Evolutionary conservation across 2,329 filamentous ascomycete species (phyloP).

Genomic region (Massarina eburnea): DNA sequence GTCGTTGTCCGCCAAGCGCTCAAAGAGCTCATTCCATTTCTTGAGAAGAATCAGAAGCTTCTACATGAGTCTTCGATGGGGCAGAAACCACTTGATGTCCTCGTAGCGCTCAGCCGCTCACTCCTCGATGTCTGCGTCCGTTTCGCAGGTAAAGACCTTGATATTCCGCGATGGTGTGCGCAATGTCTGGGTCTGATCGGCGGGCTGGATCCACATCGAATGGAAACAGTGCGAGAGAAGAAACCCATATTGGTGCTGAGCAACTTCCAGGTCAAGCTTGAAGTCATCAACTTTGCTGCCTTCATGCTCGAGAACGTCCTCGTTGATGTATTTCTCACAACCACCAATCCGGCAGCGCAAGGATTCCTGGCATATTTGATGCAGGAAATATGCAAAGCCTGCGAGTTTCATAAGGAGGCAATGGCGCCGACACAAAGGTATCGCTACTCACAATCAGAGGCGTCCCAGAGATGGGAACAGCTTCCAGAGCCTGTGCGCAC

Average conservation of each 20-base stretch:
- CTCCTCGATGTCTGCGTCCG: slow-evolving; percentile 84
- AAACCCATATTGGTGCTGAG: slow-evolving; percentile 82
- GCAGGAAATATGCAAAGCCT: slow-evolving; percentile 82
- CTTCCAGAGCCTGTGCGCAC: slow-evolving; percentile 78
- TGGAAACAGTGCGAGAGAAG: slow-evolving; percentile 77
- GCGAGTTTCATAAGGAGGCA: slow-evolving; percentile 65
- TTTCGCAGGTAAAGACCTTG: slow-evolving; percentile 68
- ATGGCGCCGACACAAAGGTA: slow-evolving; percentile 49
- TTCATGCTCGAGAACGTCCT: slow-evolving; percentile 85
- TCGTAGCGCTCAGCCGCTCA: slow-evolving; percentile 71
- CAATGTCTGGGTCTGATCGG: slow-evolving; percentile 86
- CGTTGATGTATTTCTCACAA: slow-evolving; percentile 87
- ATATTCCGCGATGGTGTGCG: slow-evolving; percentile 73
- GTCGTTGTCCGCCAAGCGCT: slow-evolving; percentile 83
- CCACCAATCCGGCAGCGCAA: slow-evolving; percentile 83
- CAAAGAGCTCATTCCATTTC: slow-evolving; percentile 72
- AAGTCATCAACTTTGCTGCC: slow-evolving; percentile 82
- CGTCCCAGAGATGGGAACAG: slow-evolving; percentile 73
- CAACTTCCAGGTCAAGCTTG: slow-evolving; percentile 77
- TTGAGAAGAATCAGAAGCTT: slow-evolving; percentile 72
- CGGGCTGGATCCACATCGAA: slow-evolving; percentile 85
- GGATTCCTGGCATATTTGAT: slow-evolving; percentile 93
- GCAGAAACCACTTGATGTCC: slow-evolving; percentile 77
- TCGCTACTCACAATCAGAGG: slow-evolving; percentile 57
- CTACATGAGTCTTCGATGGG: slow-evolving; percentile 78